A percentile compares a stretch with the other conserved stretches of the same genome.
These are phyloP conservation scores for Phialophora expanda DNA, from an alignment of 2,329 filamentous ascomycete species.

Conservation along the genomic window DNA sequence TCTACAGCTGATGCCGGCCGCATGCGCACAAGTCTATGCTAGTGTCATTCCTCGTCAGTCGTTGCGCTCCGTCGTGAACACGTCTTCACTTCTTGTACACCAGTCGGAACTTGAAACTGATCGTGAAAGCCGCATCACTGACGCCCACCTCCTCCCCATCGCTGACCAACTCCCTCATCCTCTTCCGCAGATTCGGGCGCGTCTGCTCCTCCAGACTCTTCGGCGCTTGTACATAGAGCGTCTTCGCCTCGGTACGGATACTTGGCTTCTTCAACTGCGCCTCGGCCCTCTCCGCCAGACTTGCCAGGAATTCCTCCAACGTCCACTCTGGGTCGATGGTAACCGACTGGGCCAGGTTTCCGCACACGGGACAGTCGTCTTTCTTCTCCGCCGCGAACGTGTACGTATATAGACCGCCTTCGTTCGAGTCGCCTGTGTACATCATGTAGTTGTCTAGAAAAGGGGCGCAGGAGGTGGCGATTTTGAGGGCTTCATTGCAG, in stretches of 20 bases:
- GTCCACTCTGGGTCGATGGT: constrained; percentile 72
- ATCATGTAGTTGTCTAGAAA: constrained; percentile 97
- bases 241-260: constrained; percentile 78
- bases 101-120: constrained; percentile 68
- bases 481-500: constrained; percentile 96
- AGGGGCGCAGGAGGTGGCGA: constrained; percentile 81
- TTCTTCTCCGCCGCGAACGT: constrained; percentile 96
- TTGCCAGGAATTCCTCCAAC: constrained; percentile 82
- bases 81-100: constrained; percentile 49
- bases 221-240: constrained; percentile 87
- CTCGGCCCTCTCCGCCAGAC: constrained; percentile 80
- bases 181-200: constrained; percentile 78
- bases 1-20: constrained; percentile 3
- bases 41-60: neutral
- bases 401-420: constrained; percentile 94
- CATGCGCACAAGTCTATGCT: neutral
- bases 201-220: constrained; percentile 83
- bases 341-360: constrained; percentile 77
- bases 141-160: constrained; percentile 90
- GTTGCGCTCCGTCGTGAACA: neutral
- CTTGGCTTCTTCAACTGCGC: constrained; percentile 94
- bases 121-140: constrained; percentile 85
- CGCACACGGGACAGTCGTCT: constrained; percentile 92
- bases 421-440: constrained; percentile 96
- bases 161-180: constrained; percentile 74